Conservation (phyloP, 371 early-diverging fungal species). For the Mucor plumbeus region DNA sequence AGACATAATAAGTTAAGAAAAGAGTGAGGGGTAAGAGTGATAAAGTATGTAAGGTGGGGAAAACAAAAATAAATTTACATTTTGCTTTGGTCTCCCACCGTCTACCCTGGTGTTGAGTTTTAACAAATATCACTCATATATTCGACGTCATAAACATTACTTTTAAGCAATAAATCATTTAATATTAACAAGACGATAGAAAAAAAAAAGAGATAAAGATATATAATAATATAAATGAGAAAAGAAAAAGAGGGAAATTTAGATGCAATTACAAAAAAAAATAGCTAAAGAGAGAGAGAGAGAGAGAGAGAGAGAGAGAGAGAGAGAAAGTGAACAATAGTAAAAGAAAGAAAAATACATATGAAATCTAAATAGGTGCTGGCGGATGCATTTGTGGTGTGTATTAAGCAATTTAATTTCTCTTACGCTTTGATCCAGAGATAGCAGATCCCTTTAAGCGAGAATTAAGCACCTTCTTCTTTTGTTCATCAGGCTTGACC, state of each 20-base stretch:
- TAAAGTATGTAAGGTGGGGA: neutral
- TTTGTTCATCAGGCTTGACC: conserved; percentile 64
- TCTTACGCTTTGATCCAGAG: conserved; percentile 46
- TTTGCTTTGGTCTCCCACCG: too few relatives aligned
- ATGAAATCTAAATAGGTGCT: conserved; percentile 1
- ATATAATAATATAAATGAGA: neutral
- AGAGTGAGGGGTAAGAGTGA: conserved; percentile 16
- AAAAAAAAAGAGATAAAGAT: neutral
- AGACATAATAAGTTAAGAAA: conserved; percentile 35
- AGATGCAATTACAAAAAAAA: conserved; percentile 6
- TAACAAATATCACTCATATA: neutral
- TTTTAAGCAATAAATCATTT: too few relatives aligned
- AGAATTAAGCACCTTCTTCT: conserved; percentile 50
- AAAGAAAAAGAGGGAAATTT: neutral
- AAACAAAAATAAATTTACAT: conserved; percentile 8
- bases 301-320: neutral
- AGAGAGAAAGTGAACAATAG: neutral
- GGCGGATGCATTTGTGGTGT: neutral
- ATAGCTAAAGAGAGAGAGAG: neutral
- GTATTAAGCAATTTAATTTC: conserved; percentile 27
- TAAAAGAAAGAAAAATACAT: conserved; percentile 6
- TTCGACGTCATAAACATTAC: too few relatives aligned
- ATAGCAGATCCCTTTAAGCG: conserved; percentile 50
- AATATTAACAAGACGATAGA: too few relatives aligned
- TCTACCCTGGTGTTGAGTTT: conserved; percentile 20